A percentile compares a stretch with the other conserved stretches of the same genome.
Conservation (phyloP, 1,139 yeast genomes). For the Kurtzmaniella natalensis region DNA sequence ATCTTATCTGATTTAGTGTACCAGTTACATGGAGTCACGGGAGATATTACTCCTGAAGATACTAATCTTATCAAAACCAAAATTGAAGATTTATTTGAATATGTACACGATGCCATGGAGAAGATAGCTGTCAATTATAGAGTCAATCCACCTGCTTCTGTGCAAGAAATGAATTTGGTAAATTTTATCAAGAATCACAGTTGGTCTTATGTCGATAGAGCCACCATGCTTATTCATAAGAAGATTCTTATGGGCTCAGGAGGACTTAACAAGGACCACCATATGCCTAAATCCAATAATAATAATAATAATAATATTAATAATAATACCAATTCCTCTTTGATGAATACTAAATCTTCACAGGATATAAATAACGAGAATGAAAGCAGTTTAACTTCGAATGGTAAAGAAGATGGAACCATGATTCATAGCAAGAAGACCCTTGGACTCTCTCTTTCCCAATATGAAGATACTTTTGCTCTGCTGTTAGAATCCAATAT, state of each 20-base stretch:
- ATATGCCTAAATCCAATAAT: constrained; percentile 4
- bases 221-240: constrained; percentile 51
- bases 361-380: background rate
- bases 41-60: constrained; percentile 33
- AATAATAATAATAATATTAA: constrained; percentile 11
- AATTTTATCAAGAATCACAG: constrained; percentile 47
- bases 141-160: constrained; percentile 24
- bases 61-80: constrained; percentile 42
- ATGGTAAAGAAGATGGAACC: background rate
- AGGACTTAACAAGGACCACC: background rate
- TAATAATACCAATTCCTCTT: constrained; percentile 10
- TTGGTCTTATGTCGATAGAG: constrained; percentile 55
- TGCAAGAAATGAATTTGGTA: constrained; percentile 42
- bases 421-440: constrained; percentile 10
- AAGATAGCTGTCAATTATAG: constrained; percentile 23
- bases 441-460: constrained; percentile 29
- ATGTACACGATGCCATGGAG: constrained; percentile 43
- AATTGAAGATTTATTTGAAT: constrained; percentile 46
- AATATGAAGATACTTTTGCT: constrained; percentile 42
- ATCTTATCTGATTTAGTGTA: constrained; percentile 50
- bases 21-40: constrained; percentile 36
- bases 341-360: background rate
- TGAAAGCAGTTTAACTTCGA: background rate
- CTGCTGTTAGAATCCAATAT: constrained; percentile 36
- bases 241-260: constrained; percentile 36